Conservation (phyloP, 805 yeast species). For the Saturnispora sanitii region DNA sequence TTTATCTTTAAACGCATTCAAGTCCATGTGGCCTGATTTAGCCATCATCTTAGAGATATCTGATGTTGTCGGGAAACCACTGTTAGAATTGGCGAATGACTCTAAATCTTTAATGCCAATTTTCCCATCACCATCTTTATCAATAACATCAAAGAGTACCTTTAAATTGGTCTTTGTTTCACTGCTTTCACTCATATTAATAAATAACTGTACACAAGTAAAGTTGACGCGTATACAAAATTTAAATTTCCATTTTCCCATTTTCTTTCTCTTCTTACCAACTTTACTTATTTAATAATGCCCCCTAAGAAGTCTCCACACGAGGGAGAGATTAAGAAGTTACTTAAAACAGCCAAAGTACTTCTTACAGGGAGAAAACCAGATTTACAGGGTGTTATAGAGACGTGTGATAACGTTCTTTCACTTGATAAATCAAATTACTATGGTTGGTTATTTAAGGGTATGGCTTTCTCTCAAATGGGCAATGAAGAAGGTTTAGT, state of each 20-base stretch:
- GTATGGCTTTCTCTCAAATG: conserved; percentile 41
- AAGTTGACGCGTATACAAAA: neutral
- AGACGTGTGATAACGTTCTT: conserved; percentile 45
- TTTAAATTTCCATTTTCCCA: neutral
- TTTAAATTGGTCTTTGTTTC: conserved; percentile 21
- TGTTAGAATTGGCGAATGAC: conserved; percentile 38
- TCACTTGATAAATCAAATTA: conserved; percentile 47
- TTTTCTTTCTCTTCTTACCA: neutral
- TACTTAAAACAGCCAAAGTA: conserved; percentile 39
- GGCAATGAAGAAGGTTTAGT: conserved; percentile 32
- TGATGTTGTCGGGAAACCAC: conserved; percentile 33
- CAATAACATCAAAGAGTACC: conserved; percentile 71
- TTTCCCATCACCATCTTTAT: conserved; percentile 68
- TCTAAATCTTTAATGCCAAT: conserved; percentile 48
- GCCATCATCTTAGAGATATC: conserved; percentile 44
- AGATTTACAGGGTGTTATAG: conserved; percentile 42
- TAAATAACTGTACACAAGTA: neutral
- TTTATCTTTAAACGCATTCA: conserved; percentile 54
- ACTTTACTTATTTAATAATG: neutral
- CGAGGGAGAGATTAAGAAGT: conserved; percentile 14
- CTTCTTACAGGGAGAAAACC: conserved; percentile 50
- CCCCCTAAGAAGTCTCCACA: conserved; percentile 4
- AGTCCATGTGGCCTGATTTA: conserved; percentile 32
- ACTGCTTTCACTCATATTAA: neutral
- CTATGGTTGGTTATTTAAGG: conserved; percentile 61